A percentile compares a stretch with the other conserved stretches of the same genome.
Evolutionary conservation across 352 stramenopile species (phyloP).

Genomic region (Phytophthora quininea): DNA sequence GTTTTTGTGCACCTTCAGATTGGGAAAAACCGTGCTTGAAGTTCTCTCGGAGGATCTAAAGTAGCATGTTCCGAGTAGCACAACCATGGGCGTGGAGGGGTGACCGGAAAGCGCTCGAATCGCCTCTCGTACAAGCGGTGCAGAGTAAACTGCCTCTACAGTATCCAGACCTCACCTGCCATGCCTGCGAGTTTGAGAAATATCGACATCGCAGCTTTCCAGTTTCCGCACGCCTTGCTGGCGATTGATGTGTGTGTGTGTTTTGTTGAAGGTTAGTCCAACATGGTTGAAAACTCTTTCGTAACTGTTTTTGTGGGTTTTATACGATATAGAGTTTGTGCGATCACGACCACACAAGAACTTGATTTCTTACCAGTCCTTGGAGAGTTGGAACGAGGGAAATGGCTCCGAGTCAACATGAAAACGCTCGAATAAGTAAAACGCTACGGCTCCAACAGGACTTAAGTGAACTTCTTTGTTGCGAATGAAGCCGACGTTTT

Average conservation of each 20-base stretch:
- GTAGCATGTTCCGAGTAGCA: conserved; percentile 7
- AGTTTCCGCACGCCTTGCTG: conserved; percentile 7
- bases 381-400: conserved; percentile 5
- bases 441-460: conserved; percentile 8
- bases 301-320: conserved; percentile 15
- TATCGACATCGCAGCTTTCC: conserved; percentile 1
- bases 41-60: conserved; percentile 4
- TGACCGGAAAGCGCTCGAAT: conserved; percentile 10
- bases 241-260: conserved; percentile 5
- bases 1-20: conserved; percentile 2
- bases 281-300: conserved; percentile 6
- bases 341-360: conserved; percentile 4
- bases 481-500: conserved; percentile 18
- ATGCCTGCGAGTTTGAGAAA: conserved; percentile 1
- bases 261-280: conserved; percentile 13
- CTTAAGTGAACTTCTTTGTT: conserved; percentile 17
- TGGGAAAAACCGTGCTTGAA: conserved; percentile 7
- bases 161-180: conserved; percentile 11
- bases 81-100: background rate
- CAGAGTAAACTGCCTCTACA: conserved; percentile 4
- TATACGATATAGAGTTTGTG: conserved; percentile 8
- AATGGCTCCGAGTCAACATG: conserved; percentile 8
- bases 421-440: conserved; percentile 18
- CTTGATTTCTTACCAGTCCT: conserved; percentile 8
- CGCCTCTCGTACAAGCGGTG: conserved; percentile 2